Base-by-base conservation (phyloP, 2,329 filamentous ascomycete genomes). In the Alternaria sp. region DNA sequence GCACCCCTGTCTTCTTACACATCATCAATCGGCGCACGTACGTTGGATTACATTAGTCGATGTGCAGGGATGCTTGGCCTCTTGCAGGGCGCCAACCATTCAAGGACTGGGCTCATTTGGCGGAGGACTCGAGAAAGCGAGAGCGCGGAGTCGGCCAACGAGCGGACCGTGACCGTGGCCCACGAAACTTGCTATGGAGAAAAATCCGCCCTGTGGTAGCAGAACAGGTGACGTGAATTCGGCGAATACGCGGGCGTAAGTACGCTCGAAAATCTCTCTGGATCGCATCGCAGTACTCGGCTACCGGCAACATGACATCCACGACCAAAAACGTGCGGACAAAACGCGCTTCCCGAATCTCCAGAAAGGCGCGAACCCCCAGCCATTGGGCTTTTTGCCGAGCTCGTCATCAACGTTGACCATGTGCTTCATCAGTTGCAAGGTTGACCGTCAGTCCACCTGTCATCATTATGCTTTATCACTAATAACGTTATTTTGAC, bases 11-110 rank as follows among this genome's bases (percentile, higher is more conserved):
- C 61, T 52, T 57, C 52, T 62, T 71, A 71, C 64, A 69, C 72
- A 74, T 73, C 70, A 70, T 73, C 65, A 66, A 65, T 74, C 70
- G 68, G 73, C 62, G 70, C 68, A 67, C 60, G 72, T 68, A 67
- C 60, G 72, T 74, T 78, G 70, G 71, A 73, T 72, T 72, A 75
- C 69, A 68, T 74, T 74, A 68, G 70, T 66, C 63, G 58, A 59
- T 59, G 66, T 59, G 54, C 71, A 74, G 65, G 75, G 75, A 40
- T 67, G 55, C 65, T 64, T 66, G 74, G 69, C 65, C 73, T 66
- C 63, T 63, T 67, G 70, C 69, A 69, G 71, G 74, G 74, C 74
- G 70, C 75, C 74, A 75, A 76, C 71, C 73, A 74, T 68, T 74
- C 73, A 70, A 75, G 75, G 71, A 70, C 49, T 74, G 72, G 71